Conservation (phyloP, 2,329 filamentous ascomycete species). For the Pseudogymnoascus sp. region DNA sequence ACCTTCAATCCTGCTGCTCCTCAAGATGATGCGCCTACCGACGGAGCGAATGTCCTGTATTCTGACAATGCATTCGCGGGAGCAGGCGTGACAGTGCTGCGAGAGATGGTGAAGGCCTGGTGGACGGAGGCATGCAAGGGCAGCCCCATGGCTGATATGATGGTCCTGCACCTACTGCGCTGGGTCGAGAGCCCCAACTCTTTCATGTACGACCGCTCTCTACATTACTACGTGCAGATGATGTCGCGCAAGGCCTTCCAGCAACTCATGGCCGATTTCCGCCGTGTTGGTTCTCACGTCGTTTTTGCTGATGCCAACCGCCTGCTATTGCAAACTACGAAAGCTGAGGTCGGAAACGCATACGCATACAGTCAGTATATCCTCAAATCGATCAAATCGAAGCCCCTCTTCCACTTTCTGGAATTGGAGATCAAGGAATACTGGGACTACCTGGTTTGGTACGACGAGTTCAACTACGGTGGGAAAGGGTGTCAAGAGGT, state of each 20-base stretch:
- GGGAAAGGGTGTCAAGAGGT: constrained; percentile 86
- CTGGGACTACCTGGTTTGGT: constrained; percentile 99
- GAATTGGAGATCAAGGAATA: constrained; percentile 97
- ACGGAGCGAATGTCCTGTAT: constrained; percentile 64
- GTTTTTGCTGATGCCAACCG: constrained; percentile 91
- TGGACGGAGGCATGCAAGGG: constrained; percentile 90
- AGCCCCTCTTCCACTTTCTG: constrained; percentile 93
- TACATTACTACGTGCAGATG: constrained; percentile 98
- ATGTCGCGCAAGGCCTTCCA: constrained; percentile 97
- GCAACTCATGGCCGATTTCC: constrained; percentile 94
- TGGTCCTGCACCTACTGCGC: constrained; percentile 93
- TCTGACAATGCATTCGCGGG: constrained; percentile 91
- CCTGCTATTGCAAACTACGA: constrained; percentile 88
- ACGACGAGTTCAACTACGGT: constrained; percentile 98
- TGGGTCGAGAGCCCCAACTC: constrained; percentile 95
- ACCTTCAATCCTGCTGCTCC: constrained; percentile 72
- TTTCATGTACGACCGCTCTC: constrained; percentile 86
- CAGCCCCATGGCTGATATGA: constrained; percentile 90
- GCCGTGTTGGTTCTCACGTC: constrained; percentile 87
- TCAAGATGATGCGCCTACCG: constrained; percentile 50
- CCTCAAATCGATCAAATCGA: constrained; percentile 91
- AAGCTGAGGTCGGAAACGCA: constrained; percentile 92
- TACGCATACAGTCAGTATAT: constrained; percentile 98
- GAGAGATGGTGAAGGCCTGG: constrained; percentile 98
- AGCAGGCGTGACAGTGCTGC: constrained; percentile 79